A percentile compares a stretch with the other conserved stretches of the same genome.
Conservation (phyloP, 805 yeast species). For the Schwanniomyces polymorphus region DNA sequence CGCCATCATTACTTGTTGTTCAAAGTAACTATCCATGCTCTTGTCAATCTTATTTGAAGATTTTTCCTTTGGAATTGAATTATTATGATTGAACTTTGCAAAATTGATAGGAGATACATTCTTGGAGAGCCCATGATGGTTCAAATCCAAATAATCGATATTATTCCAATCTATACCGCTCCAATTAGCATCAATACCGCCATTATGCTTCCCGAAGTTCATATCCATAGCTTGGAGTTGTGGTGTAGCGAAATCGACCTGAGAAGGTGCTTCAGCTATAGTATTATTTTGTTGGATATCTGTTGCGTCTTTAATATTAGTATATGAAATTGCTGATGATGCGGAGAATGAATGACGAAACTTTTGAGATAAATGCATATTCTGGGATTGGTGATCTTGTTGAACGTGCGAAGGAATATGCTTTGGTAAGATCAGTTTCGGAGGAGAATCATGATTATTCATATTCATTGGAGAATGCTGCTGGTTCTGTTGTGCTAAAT, state of each 20-base stretch:
- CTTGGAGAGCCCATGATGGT: not conserved
- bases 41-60: constrained; percentile 8
- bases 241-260: constrained; percentile 82
- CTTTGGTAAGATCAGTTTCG: constrained; percentile 4
- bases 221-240: constrained; percentile 55
- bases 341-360: constrained; percentile 65
- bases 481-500: not conserved
- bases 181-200: constrained; percentile 36
- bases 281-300: constrained; percentile 29
- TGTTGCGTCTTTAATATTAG: constrained; percentile 47
- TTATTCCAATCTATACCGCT: constrained; percentile 31
- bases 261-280: constrained; percentile 53
- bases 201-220: constrained; percentile 26
- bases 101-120: not conserved
- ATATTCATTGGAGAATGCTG: constrained; percentile 5
- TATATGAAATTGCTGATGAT: constrained; percentile 58
- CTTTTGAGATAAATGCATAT: constrained; percentile 5
- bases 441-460: constrained; percentile 15
- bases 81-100: not conserved
- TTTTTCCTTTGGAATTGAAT: constrained; percentile 3
- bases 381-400: constrained; percentile 2
- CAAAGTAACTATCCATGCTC: constrained; percentile 13
- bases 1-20: constrained; percentile 14
- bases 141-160: constrained; percentile 25
- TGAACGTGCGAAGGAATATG: constrained; percentile 1